Evolutionary conservation across 2,329 filamentous ascomycete species (phyloP), one percentile per base, ranked within the genome.

Genomic region (Knufia fluminis): DNA sequence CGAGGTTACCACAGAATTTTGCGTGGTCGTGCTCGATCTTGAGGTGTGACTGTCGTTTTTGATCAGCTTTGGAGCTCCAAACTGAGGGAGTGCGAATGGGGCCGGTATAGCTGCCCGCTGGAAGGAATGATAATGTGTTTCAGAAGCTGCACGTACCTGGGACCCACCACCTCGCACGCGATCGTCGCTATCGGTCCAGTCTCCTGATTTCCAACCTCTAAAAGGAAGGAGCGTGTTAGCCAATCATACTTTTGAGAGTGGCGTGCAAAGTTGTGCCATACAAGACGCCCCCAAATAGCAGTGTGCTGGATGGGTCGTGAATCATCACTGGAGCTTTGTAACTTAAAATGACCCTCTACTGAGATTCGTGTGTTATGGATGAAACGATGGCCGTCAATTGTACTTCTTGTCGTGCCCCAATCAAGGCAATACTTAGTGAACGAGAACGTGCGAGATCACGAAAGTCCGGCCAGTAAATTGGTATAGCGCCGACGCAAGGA

Each of bases 151-250:
- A 38, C 35, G 35, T 4, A 28, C 35, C 17, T 20, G 35, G 35
- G 17, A 38, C 35, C 83, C 87, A 52, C 74, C 75, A 45, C 86
- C 86, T 39, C 86, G 80, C n/a, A 91, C 84, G 24, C 80, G 74
- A 65, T 91, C 86, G 64, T 91, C 85, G 47, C 79, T 82, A 12
- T 79, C 71, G 6, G 76, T 81, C 84, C 85, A 91, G 54, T 78
- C 73, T 45, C 68, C 63, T 1, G 71, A 61, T 19, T 71, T 65
- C 82, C 83, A 86, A 31, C 53, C 52, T 45, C 57, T 59, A 44
- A 28, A 49, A 36, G 31, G 33, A 31, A 31, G 26, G 10, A 16
- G 2, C 24, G 42, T n/a, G n/a, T 19, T n/a, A 26, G 28, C 4
- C 12, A 31, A 19, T n/a, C 23, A 8, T 16, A 9, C 16, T 4